Evolutionary conservation across 2,329 filamentous ascomycete species (phyloP).

Genomic region (Penicillium digitatum): DNA sequence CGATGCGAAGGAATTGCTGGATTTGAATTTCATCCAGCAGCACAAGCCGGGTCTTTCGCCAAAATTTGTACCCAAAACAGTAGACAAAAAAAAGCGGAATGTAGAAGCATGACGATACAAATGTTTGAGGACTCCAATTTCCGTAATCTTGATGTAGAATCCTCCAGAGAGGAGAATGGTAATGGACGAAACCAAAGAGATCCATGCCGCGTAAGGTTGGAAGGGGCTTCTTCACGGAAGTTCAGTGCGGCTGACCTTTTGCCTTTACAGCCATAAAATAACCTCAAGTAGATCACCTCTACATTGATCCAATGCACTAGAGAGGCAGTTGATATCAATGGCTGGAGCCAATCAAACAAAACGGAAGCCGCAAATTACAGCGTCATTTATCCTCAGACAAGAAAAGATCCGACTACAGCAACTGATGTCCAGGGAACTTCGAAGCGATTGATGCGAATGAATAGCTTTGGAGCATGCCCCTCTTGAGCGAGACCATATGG

Average conservation of each 20-base stretch:
- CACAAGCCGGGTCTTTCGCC: constrained; percentile 34
- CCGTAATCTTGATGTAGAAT: constrained; percentile 46
- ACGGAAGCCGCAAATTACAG: constrained; percentile 51
- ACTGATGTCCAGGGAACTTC: constrained; percentile 53
- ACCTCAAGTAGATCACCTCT: constrained; percentile 51
- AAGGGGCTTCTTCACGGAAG: constrained; percentile 49
- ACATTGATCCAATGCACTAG: constrained; percentile 59
- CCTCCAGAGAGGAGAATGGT: constrained; percentile 61
- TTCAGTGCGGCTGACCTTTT: constrained; percentile 32
- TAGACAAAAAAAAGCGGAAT: constrained; percentile 53
- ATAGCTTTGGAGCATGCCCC: constrained; percentile 31
- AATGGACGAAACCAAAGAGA: constrained; percentile 51
- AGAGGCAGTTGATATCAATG: constrained; percentile 46
- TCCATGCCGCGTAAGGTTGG: constrained; percentile 58
- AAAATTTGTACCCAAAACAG: constrained; percentile 41
- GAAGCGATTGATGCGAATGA: constrained; percentile 40
- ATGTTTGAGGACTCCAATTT: constrained; percentile 53
- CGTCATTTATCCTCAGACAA: constrained; percentile 61
- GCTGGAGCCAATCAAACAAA: constrained; percentile 64
- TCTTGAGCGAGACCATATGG: constrained; percentile 37
- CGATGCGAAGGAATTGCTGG: constrained; percentile 11
- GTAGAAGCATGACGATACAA: constrained; percentile 56
- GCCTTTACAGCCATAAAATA: constrained; percentile 44
- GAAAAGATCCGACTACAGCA: constrained; percentile 50
- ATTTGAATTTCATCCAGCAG: constrained; percentile 31